Percentiles rank a stretch among this genome's conserved stretches.
These are phyloP conservation scores for Coleophoma eucalyptorum DNA, from an alignment of 2,329 filamentous ascomycete genomes.

Conservation along the genomic window DNA sequence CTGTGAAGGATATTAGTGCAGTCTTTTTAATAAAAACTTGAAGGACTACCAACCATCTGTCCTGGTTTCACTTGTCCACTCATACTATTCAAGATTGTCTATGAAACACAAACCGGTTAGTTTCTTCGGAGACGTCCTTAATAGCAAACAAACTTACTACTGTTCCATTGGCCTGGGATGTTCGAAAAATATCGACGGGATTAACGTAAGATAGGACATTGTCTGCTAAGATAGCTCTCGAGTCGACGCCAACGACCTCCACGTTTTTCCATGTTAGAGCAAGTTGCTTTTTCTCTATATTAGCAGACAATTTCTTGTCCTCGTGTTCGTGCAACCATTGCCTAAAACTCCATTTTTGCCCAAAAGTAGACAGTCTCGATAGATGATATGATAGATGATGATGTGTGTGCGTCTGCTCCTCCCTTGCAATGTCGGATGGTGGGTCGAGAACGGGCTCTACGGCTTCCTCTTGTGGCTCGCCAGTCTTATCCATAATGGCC, in stretches of 20 bases:
- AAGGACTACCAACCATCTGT: constrained; percentile 2
- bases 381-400: background rate
- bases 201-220: constrained; percentile 5
- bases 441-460: background rate
- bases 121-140: background rate
- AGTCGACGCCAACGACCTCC: constrained; percentile 4
- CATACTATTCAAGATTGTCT: constrained; percentile 5
- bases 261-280: constrained; percentile 5
- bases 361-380: background rate
- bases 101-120: background rate
- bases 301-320: background rate
- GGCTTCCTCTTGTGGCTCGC: no score
- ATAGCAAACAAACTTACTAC: background rate
- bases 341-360: background rate
- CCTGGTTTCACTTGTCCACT: constrained; percentile 6
- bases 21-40: no score
- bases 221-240: constrained; percentile 3
- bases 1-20: no score
- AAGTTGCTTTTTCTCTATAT: constrained; percentile 5
- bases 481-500: no score
- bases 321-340: constrained; percentile 3
- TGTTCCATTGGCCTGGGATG: background rate
- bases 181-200: constrained; percentile 1
- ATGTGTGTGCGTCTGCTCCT: background rate
- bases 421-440: background rate